Conservation (phyloP, 768 basidiomycete genomes). For the Leccinum variicolor region DNA sequence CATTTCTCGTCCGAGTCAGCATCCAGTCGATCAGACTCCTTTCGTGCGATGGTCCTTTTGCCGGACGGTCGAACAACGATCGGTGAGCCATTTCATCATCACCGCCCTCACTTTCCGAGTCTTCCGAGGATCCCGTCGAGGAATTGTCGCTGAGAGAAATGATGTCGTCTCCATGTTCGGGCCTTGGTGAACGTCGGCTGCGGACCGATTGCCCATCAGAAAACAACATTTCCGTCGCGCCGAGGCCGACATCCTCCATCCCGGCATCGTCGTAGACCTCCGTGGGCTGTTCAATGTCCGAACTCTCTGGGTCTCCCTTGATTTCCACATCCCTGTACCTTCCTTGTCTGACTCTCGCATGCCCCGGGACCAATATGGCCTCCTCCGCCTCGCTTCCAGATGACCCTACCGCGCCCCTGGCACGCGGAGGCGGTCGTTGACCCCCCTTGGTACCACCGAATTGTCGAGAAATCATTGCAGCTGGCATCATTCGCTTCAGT, state of each 20-base stretch:
- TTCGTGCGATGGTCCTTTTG: constrained; percentile 29
- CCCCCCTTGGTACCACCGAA: constrained; percentile 15
- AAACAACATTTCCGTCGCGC: constrained; percentile 5
- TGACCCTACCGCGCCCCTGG: constrained; percentile 8
- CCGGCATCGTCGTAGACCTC: background rate
- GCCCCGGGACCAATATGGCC: constrained; percentile 47
- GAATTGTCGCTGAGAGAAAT: constrained; percentile 25
- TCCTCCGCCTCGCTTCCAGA: constrained; percentile 34
- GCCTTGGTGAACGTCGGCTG: constrained; percentile 8
- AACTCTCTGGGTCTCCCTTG: constrained; percentile 64
- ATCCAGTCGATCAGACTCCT: constrained; percentile 67
- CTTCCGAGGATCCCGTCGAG: constrained; percentile 7
- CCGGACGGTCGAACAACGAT: constrained; percentile 28
- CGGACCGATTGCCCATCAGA: constrained; percentile 17
- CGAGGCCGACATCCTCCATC: background rate
- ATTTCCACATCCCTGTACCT: constrained; percentile 39
- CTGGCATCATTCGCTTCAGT: constrained; percentile 52
- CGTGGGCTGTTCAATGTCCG: constrained; percentile 32
- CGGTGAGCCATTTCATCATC: constrained; percentile 34
- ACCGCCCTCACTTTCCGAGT: constrained; percentile 14
- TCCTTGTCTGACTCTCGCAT: constrained; percentile 42
- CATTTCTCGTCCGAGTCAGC: constrained; percentile 44
- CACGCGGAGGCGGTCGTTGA: constrained; percentile 7
- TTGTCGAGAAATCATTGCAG: constrained; percentile 44
- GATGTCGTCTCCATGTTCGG: constrained; percentile 6